phyloP scores from a whole-genome alignment of 2,329 filamentous ascomycete genomes.

The Metarhizium sp. region DNA sequence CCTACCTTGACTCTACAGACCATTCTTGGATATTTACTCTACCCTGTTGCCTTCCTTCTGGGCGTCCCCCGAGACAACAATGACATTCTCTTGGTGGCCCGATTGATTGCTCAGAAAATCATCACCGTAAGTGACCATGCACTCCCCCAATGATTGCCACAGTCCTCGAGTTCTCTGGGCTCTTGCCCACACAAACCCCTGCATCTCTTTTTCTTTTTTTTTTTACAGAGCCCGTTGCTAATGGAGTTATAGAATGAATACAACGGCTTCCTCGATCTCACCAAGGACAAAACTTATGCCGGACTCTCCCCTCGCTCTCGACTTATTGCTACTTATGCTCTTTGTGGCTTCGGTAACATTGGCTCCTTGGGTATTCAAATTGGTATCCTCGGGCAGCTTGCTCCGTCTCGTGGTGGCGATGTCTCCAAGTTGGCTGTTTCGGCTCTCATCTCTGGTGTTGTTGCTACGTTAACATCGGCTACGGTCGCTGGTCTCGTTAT shows the following conservation, averaged over 20 bases:
- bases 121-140: constrained; percentile 45
- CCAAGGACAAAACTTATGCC: constrained; percentile 49
- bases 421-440: constrained; percentile 68
- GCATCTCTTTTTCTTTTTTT: too few relatives aligned
- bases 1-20: constrained; percentile 63
- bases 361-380: constrained; percentile 84
- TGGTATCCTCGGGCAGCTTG: constrained; percentile 74
- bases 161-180: too few relatives aligned
- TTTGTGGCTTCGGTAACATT: constrained; percentile 80
- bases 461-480: constrained; percentile 72
- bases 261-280: constrained; percentile 56
- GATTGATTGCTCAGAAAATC: constrained; percentile 77
- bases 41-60: constrained; percentile 71
- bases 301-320: constrained; percentile 58
- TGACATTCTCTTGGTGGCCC: constrained; percentile 61
- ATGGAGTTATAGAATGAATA: constrained; percentile 56
- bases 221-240: background rate
- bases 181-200: too few relatives aligned
- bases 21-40: constrained; percentile 69
- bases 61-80: constrained; percentile 59
- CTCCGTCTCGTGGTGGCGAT: constrained; percentile 63
- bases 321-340: constrained; percentile 77
- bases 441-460: constrained; percentile 66
- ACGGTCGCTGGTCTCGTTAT: constrained; percentile 69
- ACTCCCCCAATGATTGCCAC: background rate